A percentile compares a stretch with the other conserved stretches of the same genome.
Conservation (phyloP, 306 rosid genomes). For the Malus sylvestris region DNA sequence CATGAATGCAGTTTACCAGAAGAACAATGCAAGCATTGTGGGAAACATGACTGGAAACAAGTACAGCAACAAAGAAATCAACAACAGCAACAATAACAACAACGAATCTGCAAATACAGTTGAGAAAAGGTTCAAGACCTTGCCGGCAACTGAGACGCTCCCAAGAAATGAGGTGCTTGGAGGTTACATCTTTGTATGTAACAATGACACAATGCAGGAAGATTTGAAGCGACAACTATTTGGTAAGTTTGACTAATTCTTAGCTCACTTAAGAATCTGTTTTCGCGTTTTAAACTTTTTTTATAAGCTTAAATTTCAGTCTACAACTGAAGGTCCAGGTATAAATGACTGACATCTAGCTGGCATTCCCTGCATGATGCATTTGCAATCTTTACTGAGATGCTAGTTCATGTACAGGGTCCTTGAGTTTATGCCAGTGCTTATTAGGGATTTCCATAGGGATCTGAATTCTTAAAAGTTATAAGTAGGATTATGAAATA, state of each 20-base stretch:
- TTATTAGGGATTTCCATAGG: background rate
- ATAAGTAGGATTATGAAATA: background rate
- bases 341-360: background rate
- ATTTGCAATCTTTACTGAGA: background rate
- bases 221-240: constrained; percentile 92
- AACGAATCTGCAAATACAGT: constrained; percentile 45
- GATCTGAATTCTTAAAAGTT: background rate
- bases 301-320: background rate
- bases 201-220: constrained; percentile 99
- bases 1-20: constrained; percentile 67
- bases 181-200: constrained; percentile 96
- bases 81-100: constrained; percentile 35
- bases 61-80: constrained; percentile 61
- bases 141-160: constrained; percentile 94
- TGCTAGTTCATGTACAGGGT: background rate
- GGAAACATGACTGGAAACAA: constrained; percentile 56
- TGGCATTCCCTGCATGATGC: background rate
- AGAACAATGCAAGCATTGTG: constrained; percentile 48
- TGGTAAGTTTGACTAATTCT: constrained; percentile 37
- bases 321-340: background rate
- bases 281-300: background rate
- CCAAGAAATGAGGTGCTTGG: constrained; percentile 98
- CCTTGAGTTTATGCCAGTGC: no score
- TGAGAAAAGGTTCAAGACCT: constrained; percentile 96
- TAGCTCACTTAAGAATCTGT: background rate